Conservation (phyloP, 78 protist species). For the Parvularia atlantis region DNA sequence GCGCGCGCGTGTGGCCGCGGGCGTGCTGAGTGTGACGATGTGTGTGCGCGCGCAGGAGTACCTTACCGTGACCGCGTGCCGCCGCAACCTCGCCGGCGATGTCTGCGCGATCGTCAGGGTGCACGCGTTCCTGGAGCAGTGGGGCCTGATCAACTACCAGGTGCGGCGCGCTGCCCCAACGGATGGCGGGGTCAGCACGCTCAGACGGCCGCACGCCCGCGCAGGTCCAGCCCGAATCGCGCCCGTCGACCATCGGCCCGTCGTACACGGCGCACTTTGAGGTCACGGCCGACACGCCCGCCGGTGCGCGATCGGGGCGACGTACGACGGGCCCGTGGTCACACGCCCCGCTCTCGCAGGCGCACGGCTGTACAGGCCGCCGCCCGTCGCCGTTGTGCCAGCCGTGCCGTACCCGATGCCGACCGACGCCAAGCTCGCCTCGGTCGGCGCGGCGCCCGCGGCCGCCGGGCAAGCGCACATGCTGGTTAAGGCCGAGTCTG, state of each 20-base stretch:
- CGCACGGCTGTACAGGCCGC: no score
- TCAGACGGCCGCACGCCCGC: neutral
- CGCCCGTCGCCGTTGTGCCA: no score
- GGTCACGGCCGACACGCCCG: slow-evolving; percentile 8
- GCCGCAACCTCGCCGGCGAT: slow-evolving; percentile 39
- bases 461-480: no score
- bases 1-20: no score
- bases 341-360: no score
- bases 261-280: slow-evolving; percentile 13
- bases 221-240: slow-evolving; percentile 1
- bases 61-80: slow-evolving; percentile 33
- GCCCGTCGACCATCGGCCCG: slow-evolving; percentile 11
- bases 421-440: neutral
- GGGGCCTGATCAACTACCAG: slow-evolving; percentile 47
- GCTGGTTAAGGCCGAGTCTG: no score
- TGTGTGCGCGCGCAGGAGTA: no score
- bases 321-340: no score
- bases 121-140: slow-evolving; percentile 37
- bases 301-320: neutral
- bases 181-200: no score
- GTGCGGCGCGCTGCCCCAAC: neutral
- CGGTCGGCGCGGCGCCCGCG: no score
- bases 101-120: slow-evolving; percentile 30
- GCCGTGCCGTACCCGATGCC: no score
- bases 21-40: no score